phyloP scores from a whole-genome alignment of 768 basidiomycete species.

The Tubosaeta sp. region DNA sequence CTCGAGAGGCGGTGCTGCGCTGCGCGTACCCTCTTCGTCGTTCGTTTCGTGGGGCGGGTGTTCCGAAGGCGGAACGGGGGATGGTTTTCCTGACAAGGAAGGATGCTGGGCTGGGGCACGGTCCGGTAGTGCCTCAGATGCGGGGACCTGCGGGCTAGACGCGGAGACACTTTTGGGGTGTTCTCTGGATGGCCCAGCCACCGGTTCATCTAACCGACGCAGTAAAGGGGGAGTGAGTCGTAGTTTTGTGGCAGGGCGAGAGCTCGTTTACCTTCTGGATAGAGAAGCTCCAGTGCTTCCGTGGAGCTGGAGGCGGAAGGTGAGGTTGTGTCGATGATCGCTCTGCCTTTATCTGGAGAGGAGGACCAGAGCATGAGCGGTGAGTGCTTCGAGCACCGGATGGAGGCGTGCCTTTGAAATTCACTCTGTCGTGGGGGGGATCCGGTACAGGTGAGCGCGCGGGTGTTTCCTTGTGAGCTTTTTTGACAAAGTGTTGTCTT shows the following conservation, averaged over 20 bases:
- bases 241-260: not conserved
- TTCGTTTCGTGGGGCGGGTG: not conserved
- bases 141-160: not conserved
- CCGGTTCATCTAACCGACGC: conserved; percentile 7
- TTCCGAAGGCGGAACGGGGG: not conserved
- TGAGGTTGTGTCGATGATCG: not conserved
- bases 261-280: conserved; percentile 4
- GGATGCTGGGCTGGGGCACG: not conserved
- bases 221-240: not conserved
- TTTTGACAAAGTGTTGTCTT: not conserved
- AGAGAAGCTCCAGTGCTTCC: conserved; percentile 11
- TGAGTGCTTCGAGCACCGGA: not conserved
- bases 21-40: not conserved
- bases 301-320: conserved; percentile 5
- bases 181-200: not conserved
- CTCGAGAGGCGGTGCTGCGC: not conserved
- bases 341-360: conserved; percentile 5
- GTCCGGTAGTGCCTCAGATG: not conserved
- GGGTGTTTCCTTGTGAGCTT: not conserved
- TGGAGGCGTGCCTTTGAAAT: conserved; percentile 6
- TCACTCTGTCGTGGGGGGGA: not conserved
- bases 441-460: not conserved
- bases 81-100: not conserved
- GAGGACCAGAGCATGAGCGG: not conserved
- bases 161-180: not conserved